phyloP scores from a whole-genome alignment of 768 basidiomycete genomes.

The Galerina marginata region DNA sequence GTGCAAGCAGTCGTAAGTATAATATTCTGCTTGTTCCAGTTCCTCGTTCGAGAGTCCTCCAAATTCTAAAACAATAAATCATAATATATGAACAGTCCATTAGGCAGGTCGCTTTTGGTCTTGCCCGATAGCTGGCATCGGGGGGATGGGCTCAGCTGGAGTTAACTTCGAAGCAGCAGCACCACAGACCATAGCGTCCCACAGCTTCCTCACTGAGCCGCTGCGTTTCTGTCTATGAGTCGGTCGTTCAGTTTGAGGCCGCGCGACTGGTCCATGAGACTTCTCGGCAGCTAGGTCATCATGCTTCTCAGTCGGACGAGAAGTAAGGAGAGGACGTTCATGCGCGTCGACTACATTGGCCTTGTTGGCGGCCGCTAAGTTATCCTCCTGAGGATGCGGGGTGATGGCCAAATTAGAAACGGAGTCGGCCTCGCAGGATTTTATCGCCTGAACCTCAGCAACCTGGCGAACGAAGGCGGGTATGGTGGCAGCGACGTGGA shows the following conservation, averaged over 20 bases:
- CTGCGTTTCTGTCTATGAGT: not conserved
- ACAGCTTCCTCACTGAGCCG: conserved; percentile 2
- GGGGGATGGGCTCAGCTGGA: not conserved
- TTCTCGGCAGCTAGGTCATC: no score
- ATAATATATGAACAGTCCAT: no score
- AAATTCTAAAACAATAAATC: no score
- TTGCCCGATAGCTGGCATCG: no score
- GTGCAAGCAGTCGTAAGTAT: no score
- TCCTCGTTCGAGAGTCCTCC: no score
- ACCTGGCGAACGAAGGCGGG: not conserved
- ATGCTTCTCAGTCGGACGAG: not conserved
- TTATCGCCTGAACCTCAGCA: not conserved
- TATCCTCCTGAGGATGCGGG: no score
- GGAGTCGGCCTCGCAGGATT: not conserved
- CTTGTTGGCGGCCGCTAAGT: not conserved
- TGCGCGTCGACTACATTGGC: not conserved
- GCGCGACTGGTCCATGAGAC: not conserved
- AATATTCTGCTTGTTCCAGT: no score
- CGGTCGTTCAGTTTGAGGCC: not conserved
- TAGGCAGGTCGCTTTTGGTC: no score
- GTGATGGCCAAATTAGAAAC: no score
- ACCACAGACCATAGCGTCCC: conserved; percentile 5
- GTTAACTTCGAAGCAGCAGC: not conserved
- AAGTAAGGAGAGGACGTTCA: not conserved
- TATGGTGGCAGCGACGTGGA: not conserved